phyloP scores from a whole-genome alignment of 805 yeast species.

The Candida nonsorbophila region DNA sequence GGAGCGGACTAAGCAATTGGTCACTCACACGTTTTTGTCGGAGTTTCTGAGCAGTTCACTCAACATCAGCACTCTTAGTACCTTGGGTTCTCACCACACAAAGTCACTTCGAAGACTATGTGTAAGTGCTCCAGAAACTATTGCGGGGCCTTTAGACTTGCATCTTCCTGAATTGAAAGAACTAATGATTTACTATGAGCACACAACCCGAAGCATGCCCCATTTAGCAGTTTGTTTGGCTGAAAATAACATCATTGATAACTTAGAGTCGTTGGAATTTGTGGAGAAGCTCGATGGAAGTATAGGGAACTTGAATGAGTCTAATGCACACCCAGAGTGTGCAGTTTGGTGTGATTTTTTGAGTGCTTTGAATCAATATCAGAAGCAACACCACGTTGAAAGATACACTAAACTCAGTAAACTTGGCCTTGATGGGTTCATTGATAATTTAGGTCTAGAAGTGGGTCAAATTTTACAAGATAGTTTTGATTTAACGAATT shows the following conservation, averaged over 20 bases:
- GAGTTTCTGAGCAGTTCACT: too few relatives aligned
- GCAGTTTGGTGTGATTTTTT: slow-evolving; percentile 19
- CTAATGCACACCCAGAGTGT: slow-evolving; percentile 8
- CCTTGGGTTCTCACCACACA: too few relatives aligned
- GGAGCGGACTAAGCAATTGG: too few relatives aligned
- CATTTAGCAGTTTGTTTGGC: slow-evolving; percentile 7
- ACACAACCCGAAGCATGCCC: slow-evolving; percentile 2
- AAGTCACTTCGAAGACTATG: too few relatives aligned
- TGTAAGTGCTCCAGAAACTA: too few relatives aligned
- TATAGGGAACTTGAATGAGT: slow-evolving; percentile 11
- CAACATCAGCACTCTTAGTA: too few relatives aligned
- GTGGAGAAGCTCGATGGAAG: slow-evolving; percentile 8
- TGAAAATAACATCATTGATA: slow-evolving; percentile 1
- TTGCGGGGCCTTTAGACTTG: too few relatives aligned
- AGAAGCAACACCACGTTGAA: slow-evolving; percentile 4
- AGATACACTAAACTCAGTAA: slow-evolving; percentile 1
- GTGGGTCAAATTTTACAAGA: slow-evolving; percentile 6
- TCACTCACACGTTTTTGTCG: too few relatives aligned
- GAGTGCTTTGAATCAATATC: slow-evolving; percentile 3
- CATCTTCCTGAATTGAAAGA: slow-evolving; percentile 9
- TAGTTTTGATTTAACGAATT: slow-evolving; percentile 9
- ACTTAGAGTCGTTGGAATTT: slow-evolving; percentile 12
- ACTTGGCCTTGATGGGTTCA: slow-evolving; percentile 18
- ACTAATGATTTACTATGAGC: slow-evolving; percentile 11
- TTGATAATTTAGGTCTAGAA: slow-evolving; percentile 10